Evolutionary conservation across 306 rosid genomes (phyloP).

Genomic region (Cucurbita pepo): DNA sequence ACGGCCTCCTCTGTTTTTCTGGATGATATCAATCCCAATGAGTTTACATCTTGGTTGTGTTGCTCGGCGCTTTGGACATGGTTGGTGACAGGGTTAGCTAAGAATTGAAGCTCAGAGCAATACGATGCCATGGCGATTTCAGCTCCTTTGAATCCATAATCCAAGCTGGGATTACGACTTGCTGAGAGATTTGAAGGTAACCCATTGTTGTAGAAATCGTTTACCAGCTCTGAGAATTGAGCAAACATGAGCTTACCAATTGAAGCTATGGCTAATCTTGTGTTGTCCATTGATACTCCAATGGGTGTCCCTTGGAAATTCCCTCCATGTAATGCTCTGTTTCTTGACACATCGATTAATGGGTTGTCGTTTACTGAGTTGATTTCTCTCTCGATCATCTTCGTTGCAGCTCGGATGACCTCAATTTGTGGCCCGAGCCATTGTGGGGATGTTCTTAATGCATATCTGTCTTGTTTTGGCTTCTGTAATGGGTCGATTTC

Average conservation of each 20-base stretch:
- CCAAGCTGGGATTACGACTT: conserved; percentile 66
- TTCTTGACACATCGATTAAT: conserved; percentile 74
- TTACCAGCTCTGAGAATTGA: conserved; percentile 88
- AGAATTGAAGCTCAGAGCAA: conserved; percentile 81
- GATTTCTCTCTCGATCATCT: conserved; percentile 89
- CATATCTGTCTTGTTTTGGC: conserved; percentile 86
- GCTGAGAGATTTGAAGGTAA: conserved; percentile 71
- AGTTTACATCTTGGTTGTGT: conserved; percentile 91
- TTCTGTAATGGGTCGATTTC: conserved; percentile 78
- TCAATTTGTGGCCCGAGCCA: conserved; percentile 94
- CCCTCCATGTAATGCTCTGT: conserved; percentile 83
- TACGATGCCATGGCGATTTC: conserved; percentile 97
- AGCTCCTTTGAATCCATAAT: conserved; percentile 79
- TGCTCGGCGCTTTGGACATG: conserved; percentile 97
- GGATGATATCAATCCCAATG: conserved; percentile 66
- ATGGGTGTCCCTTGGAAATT: conserved; percentile 92
- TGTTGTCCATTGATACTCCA: conserved; percentile 94
- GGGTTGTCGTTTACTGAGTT: conserved; percentile 92
- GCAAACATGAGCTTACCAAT: conserved; percentile 85
- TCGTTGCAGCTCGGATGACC: conserved; percentile 57
- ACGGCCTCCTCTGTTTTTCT: conserved; percentile 72
- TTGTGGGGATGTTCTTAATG: conserved; percentile 81
- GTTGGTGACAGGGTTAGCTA: conserved; percentile 81
- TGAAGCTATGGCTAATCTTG: conserved; percentile 62
- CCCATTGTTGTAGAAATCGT: conserved; percentile 76